Percentiles rank a stretch among this genome's conserved stretches.
Evolutionary conservation across 2,329 filamentous ascomycete species (phyloP).

Genomic region (Microdochium nivale): DNA sequence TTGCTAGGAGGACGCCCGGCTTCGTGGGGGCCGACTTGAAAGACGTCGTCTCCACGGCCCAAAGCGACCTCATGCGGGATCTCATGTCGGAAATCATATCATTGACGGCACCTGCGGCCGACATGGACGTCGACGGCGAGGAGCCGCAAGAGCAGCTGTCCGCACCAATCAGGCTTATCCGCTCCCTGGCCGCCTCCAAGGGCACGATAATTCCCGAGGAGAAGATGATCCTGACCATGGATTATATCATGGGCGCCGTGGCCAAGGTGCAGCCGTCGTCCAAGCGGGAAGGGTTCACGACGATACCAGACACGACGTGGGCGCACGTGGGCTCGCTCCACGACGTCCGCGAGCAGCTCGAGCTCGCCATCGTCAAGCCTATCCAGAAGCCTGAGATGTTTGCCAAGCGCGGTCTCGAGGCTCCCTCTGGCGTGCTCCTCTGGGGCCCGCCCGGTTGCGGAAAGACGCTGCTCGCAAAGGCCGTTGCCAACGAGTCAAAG

Average conservation of each 20-base stretch:
- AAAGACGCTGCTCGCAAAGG: slow-evolving; percentile 93
- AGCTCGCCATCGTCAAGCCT: slow-evolving; percentile 79
- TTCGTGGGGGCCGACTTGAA: slow-evolving; percentile 89
- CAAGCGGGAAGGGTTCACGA: slow-evolving; percentile 89
- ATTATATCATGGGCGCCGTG: slow-evolving; percentile 66
- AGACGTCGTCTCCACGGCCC: slow-evolving; percentile 43
- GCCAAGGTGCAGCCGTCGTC: slow-evolving; percentile 70
- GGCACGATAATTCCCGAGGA: slow-evolving; percentile 2
- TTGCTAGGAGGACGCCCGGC: slow-evolving; percentile 82
- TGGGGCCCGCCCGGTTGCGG: slow-evolving; percentile 97
- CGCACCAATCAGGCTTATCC: neutral
- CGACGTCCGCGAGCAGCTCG: slow-evolving; percentile 70
- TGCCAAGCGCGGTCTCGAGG: slow-evolving; percentile 65
- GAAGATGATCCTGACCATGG: slow-evolving; percentile 28
- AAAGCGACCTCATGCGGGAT: slow-evolving; percentile 22
- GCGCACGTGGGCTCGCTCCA: slow-evolving; percentile 79
- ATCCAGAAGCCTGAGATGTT: slow-evolving; percentile 78
- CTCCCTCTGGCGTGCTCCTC: slow-evolving; percentile 80
- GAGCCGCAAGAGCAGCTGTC: slow-evolving; percentile 8
- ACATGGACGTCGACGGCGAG: slow-evolving; percentile 43
- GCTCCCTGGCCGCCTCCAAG: neutral
- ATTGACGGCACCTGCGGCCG: slow-evolving; percentile 5
- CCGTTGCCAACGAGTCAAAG: slow-evolving; percentile 88
- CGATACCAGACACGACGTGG: slow-evolving; percentile 90
- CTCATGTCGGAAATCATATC: slow-evolving; percentile 11